Evolutionary conservation across 2,329 filamentous ascomycete species (phyloP).

Genomic region (Pseudogymnoascus sp.): DNA sequence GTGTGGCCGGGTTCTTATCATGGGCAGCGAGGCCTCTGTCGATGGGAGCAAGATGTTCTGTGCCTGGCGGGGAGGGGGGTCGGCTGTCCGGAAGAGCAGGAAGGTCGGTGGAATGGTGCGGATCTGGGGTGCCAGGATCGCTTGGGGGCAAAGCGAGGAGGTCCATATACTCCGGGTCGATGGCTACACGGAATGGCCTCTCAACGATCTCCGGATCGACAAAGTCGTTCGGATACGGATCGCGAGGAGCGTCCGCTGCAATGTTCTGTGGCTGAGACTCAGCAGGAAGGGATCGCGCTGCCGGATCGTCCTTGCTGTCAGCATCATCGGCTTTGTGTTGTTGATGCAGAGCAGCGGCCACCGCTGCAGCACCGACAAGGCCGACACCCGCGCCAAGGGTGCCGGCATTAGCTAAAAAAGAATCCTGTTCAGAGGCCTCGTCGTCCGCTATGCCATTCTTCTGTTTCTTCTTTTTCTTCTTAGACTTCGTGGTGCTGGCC

Average conservation of each 20-base stretch:
- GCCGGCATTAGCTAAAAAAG: slow-evolving; percentile 67
- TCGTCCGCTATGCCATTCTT: slow-evolving; percentile 21
- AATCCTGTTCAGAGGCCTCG: slow-evolving; percentile 33
- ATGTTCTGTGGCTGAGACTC: slow-evolving; percentile 4
- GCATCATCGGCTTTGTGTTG: slow-evolving; percentile 27
- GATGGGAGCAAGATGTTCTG: slow-evolving; percentile 33
- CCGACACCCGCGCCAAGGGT: slow-evolving; percentile 63
- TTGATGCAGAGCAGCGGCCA: slow-evolving; percentile 29
- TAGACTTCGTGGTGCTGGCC: slow-evolving; percentile 1
- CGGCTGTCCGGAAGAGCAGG: slow-evolving; percentile 52
- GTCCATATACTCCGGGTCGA: slow-evolving; percentile 58
- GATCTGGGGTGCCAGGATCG: slow-evolving; percentile 41
- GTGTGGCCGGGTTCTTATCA: background rate
- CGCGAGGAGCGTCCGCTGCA: background rate
- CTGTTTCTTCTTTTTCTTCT: slow-evolving; percentile 20
- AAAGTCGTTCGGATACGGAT: slow-evolving; percentile 25
- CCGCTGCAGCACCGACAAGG: slow-evolving; percentile 42
- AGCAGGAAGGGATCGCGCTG: slow-evolving; percentile 11
- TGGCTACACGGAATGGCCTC: slow-evolving; percentile 52
- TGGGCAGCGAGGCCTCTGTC: slow-evolving; percentile 10
- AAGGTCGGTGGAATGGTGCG: slow-evolving; percentile 31
- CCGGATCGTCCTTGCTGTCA: slow-evolving; percentile 20
- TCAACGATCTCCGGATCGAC: slow-evolving; percentile 50
- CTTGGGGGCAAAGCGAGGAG: slow-evolving; percentile 56
- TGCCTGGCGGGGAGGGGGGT: slow-evolving; percentile 40